These are phyloP conservation scores for Zostera marina DNA, from an alignment of 116 monocot species.

Conservation along the genomic window DNA sequence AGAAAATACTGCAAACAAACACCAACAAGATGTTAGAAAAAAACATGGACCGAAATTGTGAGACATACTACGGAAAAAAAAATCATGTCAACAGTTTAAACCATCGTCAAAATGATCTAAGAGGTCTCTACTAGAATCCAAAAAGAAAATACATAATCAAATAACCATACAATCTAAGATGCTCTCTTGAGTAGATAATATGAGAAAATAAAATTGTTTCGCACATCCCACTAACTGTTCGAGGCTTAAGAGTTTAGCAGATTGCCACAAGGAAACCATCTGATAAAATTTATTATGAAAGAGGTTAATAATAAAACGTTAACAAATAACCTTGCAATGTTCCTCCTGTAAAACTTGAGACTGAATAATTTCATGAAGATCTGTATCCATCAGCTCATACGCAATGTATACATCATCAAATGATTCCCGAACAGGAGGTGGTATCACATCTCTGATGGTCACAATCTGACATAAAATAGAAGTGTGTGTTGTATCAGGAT, in stretches of 20 bases:
- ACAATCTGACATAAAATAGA: slow-evolving; percentile 18
- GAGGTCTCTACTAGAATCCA: too few relatives aligned
- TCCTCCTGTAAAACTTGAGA: slow-evolving; percentile 71
- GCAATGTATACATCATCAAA: slow-evolving; percentile 54
- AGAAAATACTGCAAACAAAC: slow-evolving; percentile 66
- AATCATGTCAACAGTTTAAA: too few relatives aligned
- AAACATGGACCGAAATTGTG: neutral
- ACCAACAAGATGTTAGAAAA: neutral
- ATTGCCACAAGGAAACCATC: neutral
- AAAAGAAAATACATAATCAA: too few relatives aligned
- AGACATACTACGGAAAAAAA: too few relatives aligned
- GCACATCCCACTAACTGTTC: neutral
- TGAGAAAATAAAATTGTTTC: too few relatives aligned
- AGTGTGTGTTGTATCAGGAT: too few relatives aligned
- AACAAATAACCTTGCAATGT: slow-evolving; percentile 45
- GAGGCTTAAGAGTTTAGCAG: neutral
- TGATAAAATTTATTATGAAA: neutral
- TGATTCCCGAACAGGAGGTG: slow-evolving; percentile 13
- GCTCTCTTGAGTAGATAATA: too few relatives aligned
- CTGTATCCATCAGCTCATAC: slow-evolving; percentile 34
- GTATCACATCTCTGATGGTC: slow-evolving; percentile 35
- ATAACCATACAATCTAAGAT: too few relatives aligned
- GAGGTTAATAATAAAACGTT: neutral
- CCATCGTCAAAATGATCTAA: too few relatives aligned
- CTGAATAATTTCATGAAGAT: slow-evolving; percentile 51